Base-by-base conservation (phyloP, 2,329 filamentous ascomycete species). In the Penicillium thymicola region DNA sequence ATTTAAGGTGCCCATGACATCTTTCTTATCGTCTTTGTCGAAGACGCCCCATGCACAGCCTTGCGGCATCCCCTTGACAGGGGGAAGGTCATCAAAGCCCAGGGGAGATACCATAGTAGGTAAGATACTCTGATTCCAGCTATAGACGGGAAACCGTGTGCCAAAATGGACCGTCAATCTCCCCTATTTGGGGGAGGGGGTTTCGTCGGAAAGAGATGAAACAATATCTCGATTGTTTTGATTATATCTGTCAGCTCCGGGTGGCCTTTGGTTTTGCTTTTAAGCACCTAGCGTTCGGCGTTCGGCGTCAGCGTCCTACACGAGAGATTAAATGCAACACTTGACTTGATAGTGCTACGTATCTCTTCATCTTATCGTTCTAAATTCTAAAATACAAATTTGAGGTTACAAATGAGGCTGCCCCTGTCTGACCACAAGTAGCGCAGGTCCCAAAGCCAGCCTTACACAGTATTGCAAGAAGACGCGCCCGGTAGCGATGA, bases 1-100 rank as follows among this genome's bases (percentile, higher is more conserved):
- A 58, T 81, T 81, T 28, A 81, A 62, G 0, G 72, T 76, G 2
- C 79, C 79, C 40, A 72, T 70, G 10, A 74, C 58, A 60, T 80
- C 78, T 43, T 76, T 74, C 41, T 74, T 65, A 51, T 79, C 79
- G 48, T 76, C 71, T 18, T 59, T 58, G 43, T 68, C 66, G 30
- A 68, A 69, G 5, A 79, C 50, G 4, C 78, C 76, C 78, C 78
- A 81, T 4, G 72, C 69, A 52, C 70, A 75, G 56, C 74, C 76
- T 59, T 74, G 68, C 1, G 77, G 77, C 60, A 76, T 75, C 18
- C 69, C 71, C 40, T 74, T 61, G 28, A 75, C 70, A 7, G 72
- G 64, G 3, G 77, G 76, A 2, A 80, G 69, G 18, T 71, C 65
- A 51, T 76, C 72, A 49, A 78, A 79, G 25, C 70, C 58, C 7